A percentile compares a stretch with the other conserved stretches of the same genome.
These are phyloP conservation scores for Jacaranda copaia DNA, from an alignment of 257 asterid species.

Conservation along the genomic window DNA sequence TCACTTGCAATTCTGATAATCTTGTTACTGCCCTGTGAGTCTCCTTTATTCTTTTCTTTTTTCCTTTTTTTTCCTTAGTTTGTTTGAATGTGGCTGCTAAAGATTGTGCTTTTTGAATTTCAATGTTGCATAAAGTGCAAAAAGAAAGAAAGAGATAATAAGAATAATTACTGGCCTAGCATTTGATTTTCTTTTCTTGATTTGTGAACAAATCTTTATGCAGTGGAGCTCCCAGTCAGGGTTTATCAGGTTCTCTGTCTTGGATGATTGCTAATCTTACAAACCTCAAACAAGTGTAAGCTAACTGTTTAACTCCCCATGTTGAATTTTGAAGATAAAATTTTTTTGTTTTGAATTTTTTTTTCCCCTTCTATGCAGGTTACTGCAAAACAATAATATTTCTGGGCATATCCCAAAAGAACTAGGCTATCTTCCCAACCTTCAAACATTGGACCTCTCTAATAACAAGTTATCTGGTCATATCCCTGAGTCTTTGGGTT, in stretches of 20 bases:
- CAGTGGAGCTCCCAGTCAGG: slow-evolving; percentile 99
- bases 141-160: not conserved
- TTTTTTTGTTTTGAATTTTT: not conserved
- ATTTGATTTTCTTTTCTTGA: slow-evolving; percentile 26
- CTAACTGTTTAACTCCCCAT: not conserved
- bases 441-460: slow-evolving; percentile 90
- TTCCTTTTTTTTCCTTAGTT: not conserved
- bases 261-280: slow-evolving; percentile 86
- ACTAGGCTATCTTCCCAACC: slow-evolving; percentile 73
- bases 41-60: not conserved
- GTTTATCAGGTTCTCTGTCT: slow-evolving; percentile 85
- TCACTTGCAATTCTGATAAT: slow-evolving; percentile 86
- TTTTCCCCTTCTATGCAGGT: slow-evolving; percentile 46
- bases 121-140: slow-evolving; percentile 4
- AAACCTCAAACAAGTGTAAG: slow-evolving; percentile 96
- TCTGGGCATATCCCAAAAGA: slow-evolving; percentile 88
- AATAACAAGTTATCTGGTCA: slow-evolving; percentile 71
- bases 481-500: slow-evolving; percentile 76
- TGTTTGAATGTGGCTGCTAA: not conserved
- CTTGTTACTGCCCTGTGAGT: slow-evolving; percentile 83
- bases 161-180: not conserved
- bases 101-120: not conserved
- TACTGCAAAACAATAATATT: slow-evolving; percentile 83
- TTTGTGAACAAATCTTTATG: not conserved
- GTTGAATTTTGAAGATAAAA: not conserved